Conservation (phyloP, 1,284 basidiomycete species). For the Ustilago vetiveriae region DNA sequence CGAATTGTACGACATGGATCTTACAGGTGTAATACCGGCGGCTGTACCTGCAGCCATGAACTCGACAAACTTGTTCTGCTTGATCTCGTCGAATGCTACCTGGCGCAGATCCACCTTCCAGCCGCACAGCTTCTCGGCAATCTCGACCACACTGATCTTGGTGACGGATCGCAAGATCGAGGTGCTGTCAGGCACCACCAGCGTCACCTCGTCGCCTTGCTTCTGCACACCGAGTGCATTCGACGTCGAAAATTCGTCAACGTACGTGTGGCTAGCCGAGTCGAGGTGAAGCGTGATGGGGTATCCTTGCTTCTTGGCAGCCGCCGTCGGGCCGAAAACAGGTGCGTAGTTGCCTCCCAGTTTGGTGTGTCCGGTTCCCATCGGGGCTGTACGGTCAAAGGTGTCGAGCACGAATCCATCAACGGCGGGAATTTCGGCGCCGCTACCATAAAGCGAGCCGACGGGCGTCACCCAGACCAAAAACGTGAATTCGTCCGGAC, state of each 20-base stretch:
- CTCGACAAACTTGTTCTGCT: conserved; percentile 51
- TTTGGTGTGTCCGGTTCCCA: conserved; percentile 64
- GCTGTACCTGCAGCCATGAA: conserved; percentile 65
- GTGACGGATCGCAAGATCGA: conserved; percentile 54
- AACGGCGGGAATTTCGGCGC: conserved; percentile 63
- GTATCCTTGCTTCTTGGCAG: conserved; percentile 66
- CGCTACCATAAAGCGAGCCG: conserved; percentile 66
- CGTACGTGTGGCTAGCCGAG: conserved; percentile 58
- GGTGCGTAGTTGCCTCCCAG: conserved; percentile 67
- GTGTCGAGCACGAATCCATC: conserved; percentile 66
- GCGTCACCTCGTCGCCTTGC: conserved; percentile 27
- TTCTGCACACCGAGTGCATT: conserved; percentile 64
- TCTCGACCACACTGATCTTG: conserved; percentile 54
- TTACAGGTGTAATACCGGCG: conserved; percentile 66
- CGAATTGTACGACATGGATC: conserved; percentile 66
- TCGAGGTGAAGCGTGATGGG: conserved; percentile 66
- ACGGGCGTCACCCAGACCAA: conserved; percentile 67
- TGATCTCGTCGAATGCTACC: conserved; percentile 60
- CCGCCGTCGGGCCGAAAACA: conserved; percentile 59
- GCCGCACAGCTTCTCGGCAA: conserved; percentile 63
- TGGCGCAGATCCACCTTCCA: conserved; percentile 66
- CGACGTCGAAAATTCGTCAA: conserved; percentile 67
- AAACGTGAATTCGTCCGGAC: conserved; percentile 66
- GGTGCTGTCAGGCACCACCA: conserved; percentile 52
- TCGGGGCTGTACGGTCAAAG: conserved; percentile 67